Base-by-base conservation (phyloP, 2,329 filamentous ascomycete genomes). In the Cytospora leucostoma region DNA sequence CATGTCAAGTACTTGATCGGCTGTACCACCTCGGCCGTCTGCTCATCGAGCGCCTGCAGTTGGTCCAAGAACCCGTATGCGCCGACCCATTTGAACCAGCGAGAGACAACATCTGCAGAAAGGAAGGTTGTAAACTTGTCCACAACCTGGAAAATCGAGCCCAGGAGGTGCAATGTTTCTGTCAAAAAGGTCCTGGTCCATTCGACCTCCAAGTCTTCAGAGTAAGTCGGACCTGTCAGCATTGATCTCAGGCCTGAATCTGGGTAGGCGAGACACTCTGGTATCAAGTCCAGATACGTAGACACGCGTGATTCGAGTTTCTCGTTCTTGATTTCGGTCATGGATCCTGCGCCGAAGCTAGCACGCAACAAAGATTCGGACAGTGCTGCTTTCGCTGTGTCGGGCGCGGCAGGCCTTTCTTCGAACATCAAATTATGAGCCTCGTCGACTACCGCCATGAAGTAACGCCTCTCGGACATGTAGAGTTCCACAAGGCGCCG, bases 51-150 rank as follows among this genome's bases (percentile, higher is more conserved):
- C 59, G 79, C 77, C 64, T 80, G 76, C 55, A 93, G 79, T 11
- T 81, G 78, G 63, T 89, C 84, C 67, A 97, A 83, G 71, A 96
- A 97, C 57, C 77, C 78, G 70, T 85, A 88, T 15, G 84, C 79
- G 50, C 83, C 79, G 81, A 93, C 88, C 56, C 93, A 77, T n/a
- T 82, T 78, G 69, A 93, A 92, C 92, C 92, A 96, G 67, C 84
- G 80, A 47, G 85, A 78, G 19, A 93, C 80, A 7, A 87, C 74
- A 15, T 82, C 78, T 19, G 84, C 80, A 17, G 86, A 79, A 13
- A 86, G 80, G 69, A 91, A 84, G 54, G 80, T 75, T 19, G 77
- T 74, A 57, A 83, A 81, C 54, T 84, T 77, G 67, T 90, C 88
- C 38, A 92, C 76, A 21, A 90, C 80, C 68, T 92, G 83, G 69